Base-by-base conservation (phyloP, 441 rosid genomes). In the Croton setiger region DNA sequence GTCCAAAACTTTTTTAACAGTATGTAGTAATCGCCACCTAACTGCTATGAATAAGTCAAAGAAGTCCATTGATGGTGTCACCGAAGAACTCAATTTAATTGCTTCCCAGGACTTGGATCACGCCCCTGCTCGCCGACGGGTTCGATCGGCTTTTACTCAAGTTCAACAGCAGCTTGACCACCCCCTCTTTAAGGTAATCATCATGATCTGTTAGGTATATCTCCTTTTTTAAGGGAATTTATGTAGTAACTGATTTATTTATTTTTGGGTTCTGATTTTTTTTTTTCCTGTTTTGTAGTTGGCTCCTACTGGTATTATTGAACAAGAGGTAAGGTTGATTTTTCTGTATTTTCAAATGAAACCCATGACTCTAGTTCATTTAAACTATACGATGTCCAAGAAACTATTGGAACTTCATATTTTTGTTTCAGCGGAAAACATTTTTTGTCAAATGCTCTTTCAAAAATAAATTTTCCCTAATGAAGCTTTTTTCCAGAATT, bases 151-250 rank as follows among this genome's bases (percentile, higher is more conserved):
- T 73, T 93, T 93, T 64, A 9, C 27, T 61, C 79, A 85, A 60
- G 79, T 80, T 51, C 95, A 88, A 57, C 87, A 58, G 71, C 85
- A 83, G 76, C 93, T 93, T 60, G 97, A 91, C 80, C 98, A 93
- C 74, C 87, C 88, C 66, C 75, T 93, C 69, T 88, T 91, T 78
- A 89, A 88, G 95, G 97, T 91, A n/a, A 44, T 14, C 33, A 55
- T 54, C 60, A 20, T 37, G 67, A 54, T 39, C 68, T 36, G 33
- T 55, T 57, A 53, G 53, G 60, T 53, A 12, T 64, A 64, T 47
- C 4, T 5, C 4, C 41, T 37, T 41, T 70, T 48, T 14, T 47
- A 14, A 43, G 54, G 15, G 27, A 59, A 7, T 66, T 66, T 35
- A 17, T 36, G 48, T 33, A 27, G 21, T 45, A 36, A 43, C 8